These are phyloP conservation scores for Coniferiporia sulphurascens DNA, from an alignment of 1,284 basidiomycete genomes.

Conservation along the genomic window DNA sequence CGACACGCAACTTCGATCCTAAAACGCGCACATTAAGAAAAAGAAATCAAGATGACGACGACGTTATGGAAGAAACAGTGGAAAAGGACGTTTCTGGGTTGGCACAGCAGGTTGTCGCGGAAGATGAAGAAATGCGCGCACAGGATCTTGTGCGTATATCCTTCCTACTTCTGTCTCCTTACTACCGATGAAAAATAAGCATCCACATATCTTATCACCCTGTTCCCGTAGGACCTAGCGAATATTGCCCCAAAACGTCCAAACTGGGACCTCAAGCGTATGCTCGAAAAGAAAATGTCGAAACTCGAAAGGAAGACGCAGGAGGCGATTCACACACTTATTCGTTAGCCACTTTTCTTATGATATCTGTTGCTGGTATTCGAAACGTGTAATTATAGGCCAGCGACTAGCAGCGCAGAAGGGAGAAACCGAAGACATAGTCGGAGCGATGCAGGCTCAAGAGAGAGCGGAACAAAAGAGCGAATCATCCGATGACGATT, in stretches of 20 bases:
- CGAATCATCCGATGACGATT: constrained; percentile 46
- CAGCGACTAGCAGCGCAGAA: constrained; percentile 73
- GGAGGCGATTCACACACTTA: constrained; percentile 87
- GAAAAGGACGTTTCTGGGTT: constrained; percentile 83
- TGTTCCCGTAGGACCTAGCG: constrained; percentile 71
- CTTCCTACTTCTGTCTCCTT: background rate
- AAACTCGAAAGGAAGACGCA: constrained; percentile 90
- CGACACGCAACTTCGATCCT: constrained; percentile 83
- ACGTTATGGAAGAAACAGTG: constrained; percentile 76
- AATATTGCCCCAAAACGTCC: constrained; percentile 95
- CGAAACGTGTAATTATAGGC: constrained; percentile 41
- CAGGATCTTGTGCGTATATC: constrained; percentile 71
- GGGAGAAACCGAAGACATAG: constrained; percentile 67
- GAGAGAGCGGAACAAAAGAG: constrained; percentile 47
- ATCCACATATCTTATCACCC: background rate
- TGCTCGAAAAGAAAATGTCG: constrained; percentile 84
- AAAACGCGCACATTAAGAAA: constrained; percentile 74
- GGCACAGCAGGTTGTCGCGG: constrained; percentile 77
- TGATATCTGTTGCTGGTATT: background rate
- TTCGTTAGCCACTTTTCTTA: constrained; percentile 55
- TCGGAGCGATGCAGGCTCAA: constrained; percentile 75
- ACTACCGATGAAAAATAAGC: background rate
- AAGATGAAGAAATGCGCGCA: constrained; percentile 79
- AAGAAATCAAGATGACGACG: constrained; percentile 45
- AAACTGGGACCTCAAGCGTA: constrained; percentile 97